Evolutionary conservation across 176 grass and related monocot genomes (phyloP), one percentile per base, ranked within the genome.

Genomic region (Rhynchospora pubera): DNA sequence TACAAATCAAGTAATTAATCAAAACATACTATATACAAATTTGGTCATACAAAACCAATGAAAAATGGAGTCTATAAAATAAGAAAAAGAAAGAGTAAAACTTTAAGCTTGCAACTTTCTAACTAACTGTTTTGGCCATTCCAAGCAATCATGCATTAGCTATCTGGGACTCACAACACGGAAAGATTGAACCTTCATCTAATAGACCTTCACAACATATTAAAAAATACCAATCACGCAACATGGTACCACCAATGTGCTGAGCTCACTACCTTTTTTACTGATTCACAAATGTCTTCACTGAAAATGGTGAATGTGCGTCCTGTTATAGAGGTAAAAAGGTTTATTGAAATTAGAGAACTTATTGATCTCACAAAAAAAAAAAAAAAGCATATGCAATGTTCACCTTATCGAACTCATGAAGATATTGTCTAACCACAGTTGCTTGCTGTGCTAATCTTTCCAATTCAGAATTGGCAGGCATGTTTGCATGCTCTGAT

Each of bases 231-330:
- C 42, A 62, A 64, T 48, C 59, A 61, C 5, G 32, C 32, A 63
- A 62, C 11, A 47, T 59, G 11, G 78, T 26, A 15, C 61, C 14
- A 61, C 51, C 65, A 65, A 63, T 81, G 4, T 62, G 18, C 22
- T 24, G 57, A 81, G 16, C 57, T 65, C 57, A 14, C 51, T 46
- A 68, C 46, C 81, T 84, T 50, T 50, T 26, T 97, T 88, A 99
- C 78, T 96, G 88, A 87, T 87, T 90, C 82, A 99, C 89, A 91
- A 93, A 99, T 75, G 93, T 79, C 79, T 96, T 95, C 89, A 99
- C 84, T 86, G 91, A 90, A 91, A 99, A 99, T 70, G 89, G 86
- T 65, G 91, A 80, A 86, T 90, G 88, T 64, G 87, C 86, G 84
- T 99, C 97, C 97, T 99, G 91, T 83, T 91, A 85, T 15, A 61